phyloP scores from a whole-genome alignment of 2,329 filamentous ascomycete genomes.

The Calonectria naviculata region DNA sequence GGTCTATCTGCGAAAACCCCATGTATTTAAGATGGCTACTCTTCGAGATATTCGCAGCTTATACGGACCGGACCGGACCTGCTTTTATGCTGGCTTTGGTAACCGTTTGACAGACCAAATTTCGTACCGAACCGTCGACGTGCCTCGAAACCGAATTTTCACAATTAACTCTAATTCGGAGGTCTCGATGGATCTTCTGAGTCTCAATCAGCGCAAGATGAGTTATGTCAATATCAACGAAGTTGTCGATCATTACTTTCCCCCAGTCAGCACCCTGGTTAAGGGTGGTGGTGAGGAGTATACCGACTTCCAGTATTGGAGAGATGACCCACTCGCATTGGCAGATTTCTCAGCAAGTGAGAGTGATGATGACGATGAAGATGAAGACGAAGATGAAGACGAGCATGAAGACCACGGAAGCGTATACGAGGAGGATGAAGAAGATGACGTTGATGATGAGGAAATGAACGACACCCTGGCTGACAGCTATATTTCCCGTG shows the following conservation, averaged over 20 bases:
- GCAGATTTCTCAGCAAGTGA: conserved; percentile 92
- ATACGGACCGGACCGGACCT: conserved; percentile 80
- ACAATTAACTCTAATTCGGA: conserved; percentile 99
- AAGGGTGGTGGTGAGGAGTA: conserved; percentile 93
- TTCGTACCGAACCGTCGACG: conserved; percentile 95
- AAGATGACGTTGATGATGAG: conserved; percentile 51
- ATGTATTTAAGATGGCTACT: conserved; percentile 99
- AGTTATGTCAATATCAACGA: conserved; percentile 98
- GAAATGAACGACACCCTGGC: conserved; percentile 48
- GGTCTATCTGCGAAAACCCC: conserved; percentile 94
- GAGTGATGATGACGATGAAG: conserved; percentile 63
- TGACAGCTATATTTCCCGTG: conserved; percentile 44
- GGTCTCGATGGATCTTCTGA: conserved; percentile 89
- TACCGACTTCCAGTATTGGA: conserved; percentile 98
- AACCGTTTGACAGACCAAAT: conserved; percentile 97
- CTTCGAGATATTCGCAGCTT: conserved; percentile 92
- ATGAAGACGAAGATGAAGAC: conserved; percentile 59
- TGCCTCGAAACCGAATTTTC: conserved; percentile 93
- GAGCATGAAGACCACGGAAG: conserved; percentile 56
- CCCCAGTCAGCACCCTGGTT: conserved; percentile 86
- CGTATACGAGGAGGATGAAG: conserved; percentile 49
- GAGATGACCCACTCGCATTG: conserved; percentile 83
- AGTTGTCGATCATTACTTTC: conserved; percentile 98
- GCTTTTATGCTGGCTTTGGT: conserved; percentile 97
- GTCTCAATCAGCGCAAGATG: conserved; percentile 93